A percentile compares a stretch with the other conserved stretches of the same genome.
phyloP scores from a whole-genome alignment of 2,329 filamentous ascomycete genomes.

The Fusarium sp. region DNA sequence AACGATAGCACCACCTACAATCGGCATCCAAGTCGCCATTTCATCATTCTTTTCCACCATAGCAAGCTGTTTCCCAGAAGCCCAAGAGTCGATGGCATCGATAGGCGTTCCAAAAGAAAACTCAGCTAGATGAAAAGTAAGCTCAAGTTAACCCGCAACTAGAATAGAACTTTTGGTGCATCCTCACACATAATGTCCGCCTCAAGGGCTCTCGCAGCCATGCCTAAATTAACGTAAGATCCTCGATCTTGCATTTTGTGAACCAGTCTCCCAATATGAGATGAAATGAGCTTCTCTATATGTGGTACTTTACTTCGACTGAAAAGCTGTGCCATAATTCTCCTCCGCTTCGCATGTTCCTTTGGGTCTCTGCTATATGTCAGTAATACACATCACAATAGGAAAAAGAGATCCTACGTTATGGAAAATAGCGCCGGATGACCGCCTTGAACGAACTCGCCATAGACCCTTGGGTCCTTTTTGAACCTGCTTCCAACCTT shows the following conservation, averaged over 20 bases:
- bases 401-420: conserved; percentile 25
- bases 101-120: conserved; percentile 48
- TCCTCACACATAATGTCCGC: conserved; percentile 3
- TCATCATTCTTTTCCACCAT: conserved; percentile 49
- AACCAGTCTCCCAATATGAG: conserved; percentile 40
- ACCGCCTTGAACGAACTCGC: conserved; percentile 47
- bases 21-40: conserved; percentile 48
- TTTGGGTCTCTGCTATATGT: conserved; percentile 35
- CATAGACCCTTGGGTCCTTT: conserved; percentile 48
- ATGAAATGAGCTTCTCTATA: conserved; percentile 43
- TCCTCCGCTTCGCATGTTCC: conserved; percentile 47
- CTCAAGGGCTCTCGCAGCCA: background rate
- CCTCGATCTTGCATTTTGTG: background rate
- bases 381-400: background rate
- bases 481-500: conserved; percentile 43
- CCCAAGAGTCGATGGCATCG: conserved; percentile 43
- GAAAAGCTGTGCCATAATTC: conserved; percentile 49
- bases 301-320: conserved; percentile 46
- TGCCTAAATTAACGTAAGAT: background rate
- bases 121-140: conserved; percentile 28
- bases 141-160: background rate
- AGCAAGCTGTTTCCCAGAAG: conserved; percentile 31
- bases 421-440: conserved; percentile 49
- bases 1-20: conserved; percentile 29
- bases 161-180: too few species aligned